These are phyloP conservation scores for Amylocystis lapponica DNA, from an alignment of 768 basidiomycete genomes.

Conservation along the genomic window DNA sequence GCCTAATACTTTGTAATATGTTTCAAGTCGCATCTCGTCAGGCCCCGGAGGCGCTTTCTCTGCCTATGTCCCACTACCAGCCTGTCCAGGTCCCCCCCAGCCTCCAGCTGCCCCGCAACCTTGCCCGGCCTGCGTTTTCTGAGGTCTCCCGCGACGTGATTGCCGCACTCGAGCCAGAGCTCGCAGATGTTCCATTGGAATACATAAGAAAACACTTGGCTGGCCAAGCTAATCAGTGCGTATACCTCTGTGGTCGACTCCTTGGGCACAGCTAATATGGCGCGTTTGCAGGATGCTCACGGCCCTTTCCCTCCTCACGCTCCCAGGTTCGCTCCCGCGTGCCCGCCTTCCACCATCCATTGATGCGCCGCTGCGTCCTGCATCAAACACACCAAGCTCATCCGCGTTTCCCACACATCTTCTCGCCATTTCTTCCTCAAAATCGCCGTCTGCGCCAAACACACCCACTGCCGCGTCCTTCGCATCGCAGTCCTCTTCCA, in stretches of 20 bases:
- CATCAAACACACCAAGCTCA: constrained; percentile 13
- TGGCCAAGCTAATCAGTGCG: constrained; percentile 21
- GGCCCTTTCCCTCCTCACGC: constrained; percentile 19
- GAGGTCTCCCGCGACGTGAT: constrained; percentile 59
- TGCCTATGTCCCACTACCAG: constrained; percentile 15
- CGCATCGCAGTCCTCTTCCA: constrained; percentile 13
- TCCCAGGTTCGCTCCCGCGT: constrained; percentile 21
- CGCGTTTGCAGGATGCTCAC: constrained; percentile 21
- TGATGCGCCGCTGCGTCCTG: constrained; percentile 22
- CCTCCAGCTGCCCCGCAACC: constrained; percentile 73
- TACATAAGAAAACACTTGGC: constrained; percentile 45
- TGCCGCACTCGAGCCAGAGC: constrained; percentile 45
- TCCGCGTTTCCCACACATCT: constrained; percentile 19
- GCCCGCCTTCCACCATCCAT: constrained; percentile 21
- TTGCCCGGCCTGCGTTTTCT: constrained; percentile 56
- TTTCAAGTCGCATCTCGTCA: constrained; percentile 25
- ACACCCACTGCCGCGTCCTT: constrained; percentile 24
- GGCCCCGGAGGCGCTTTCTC: constrained; percentile 15
- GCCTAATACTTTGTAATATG: constrained; percentile 10
- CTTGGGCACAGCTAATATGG: not conserved
- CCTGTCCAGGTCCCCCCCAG: constrained; percentile 21
- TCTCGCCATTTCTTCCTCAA: constrained; percentile 34
- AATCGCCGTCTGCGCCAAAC: constrained; percentile 18
- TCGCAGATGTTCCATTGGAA: constrained; percentile 54
- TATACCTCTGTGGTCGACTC: not conserved